Base-by-base conservation (phyloP, 768 basidiomycete species). In the Psilocybe tampanensis region DNA sequence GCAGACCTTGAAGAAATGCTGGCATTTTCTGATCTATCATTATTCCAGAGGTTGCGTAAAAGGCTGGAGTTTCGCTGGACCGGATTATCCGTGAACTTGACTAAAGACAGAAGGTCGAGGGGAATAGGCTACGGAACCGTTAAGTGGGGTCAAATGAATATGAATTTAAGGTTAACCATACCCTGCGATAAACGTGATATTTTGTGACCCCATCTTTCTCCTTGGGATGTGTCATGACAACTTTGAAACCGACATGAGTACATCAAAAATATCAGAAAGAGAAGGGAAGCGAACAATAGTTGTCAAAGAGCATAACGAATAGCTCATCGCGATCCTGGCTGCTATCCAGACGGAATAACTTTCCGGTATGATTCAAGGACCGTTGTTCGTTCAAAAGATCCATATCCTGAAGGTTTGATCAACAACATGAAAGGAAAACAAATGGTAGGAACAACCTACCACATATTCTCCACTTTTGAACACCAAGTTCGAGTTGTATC, bases 291-390 rank as follows among this genome's bases (percentile, higher is more conserved):
- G 69, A 64, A 94, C 94, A 70, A 64, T 97, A 99, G 67, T 98
- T 94, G 68, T 99, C 97, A 68, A 99, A 97, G 3, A 99, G 76
- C 54, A 98, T 77, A 2, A 95, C 88, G 61, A 89, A 91, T 1
- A 95, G 76, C 64, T 98, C 94, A 18, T 59, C 58, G 26, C 58
- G 52, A 24, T 89, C 87, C 58, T 90, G 81, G 18, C 86, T 88
- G 18, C 84, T 85, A 39, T 96, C 92, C 45, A 48, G 19, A 13
- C 94, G 82, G 44, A 90, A 76, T 19, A 98, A 72, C 62, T 87
- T 91, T 8, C 94, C 88, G 1, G 89, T 85, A 63, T 95, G 86
- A 24, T 96, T 88, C 47, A 98, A 74, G 19, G 90, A 89, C 7
- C 96, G 83, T 59, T 86, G 88, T 52, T 94, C 91, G 58, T 94